Evolutionary conservation across 2,329 filamentous ascomycete genomes (phyloP), one percentile per base, ranked within the genome.

Genomic region (Juglanconis juglandina): DNA sequence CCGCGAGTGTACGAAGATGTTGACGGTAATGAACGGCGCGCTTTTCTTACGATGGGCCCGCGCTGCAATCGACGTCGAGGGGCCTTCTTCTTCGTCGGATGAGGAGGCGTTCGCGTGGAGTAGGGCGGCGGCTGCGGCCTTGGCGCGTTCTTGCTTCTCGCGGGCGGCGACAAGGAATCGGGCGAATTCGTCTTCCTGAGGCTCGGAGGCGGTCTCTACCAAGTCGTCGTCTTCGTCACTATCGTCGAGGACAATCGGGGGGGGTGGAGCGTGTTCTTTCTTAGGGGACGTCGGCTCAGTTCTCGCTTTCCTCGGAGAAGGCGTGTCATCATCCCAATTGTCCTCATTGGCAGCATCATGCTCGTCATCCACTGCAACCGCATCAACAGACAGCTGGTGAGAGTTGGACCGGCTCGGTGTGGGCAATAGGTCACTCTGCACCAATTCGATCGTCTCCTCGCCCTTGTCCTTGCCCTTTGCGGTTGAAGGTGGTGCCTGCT

Each of bases 1-100:
- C 3, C 78, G 74, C 0, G 92, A 91, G 0, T 80, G 83, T 64
- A 97, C 84, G 37, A 92, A 76, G 32, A 94, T 83, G 59, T 83
- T 77, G 46, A 91, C 54, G 34, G 49, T 33, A 37, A 61, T 35
- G 5, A 57, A 11, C n/a, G 49, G 35, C 17, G 55, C 55, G 24
- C 47, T 48, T 30, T 17, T 37, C 24, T 42, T 42, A 32, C 13
- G 11, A 32, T 34, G 13, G 9, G 46, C 46, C 24, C 17, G 24
- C 14, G 51, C 44, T 32, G 33, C 41, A n/a, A 44, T 53, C 42
- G 55, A 30, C 3, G 48, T 13, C 33, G 24, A 37, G 7, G 58
- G 17, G 17, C 54, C 56, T 17, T 42, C 59, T 4, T 62, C 53
- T 6, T 60, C 63, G 35, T 57, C 57, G 4, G 62, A 64, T 56